Evolutionary conservation across 306 rosid genomes (phyloP).

Genomic region (Aeschynomene evenia): DNA sequence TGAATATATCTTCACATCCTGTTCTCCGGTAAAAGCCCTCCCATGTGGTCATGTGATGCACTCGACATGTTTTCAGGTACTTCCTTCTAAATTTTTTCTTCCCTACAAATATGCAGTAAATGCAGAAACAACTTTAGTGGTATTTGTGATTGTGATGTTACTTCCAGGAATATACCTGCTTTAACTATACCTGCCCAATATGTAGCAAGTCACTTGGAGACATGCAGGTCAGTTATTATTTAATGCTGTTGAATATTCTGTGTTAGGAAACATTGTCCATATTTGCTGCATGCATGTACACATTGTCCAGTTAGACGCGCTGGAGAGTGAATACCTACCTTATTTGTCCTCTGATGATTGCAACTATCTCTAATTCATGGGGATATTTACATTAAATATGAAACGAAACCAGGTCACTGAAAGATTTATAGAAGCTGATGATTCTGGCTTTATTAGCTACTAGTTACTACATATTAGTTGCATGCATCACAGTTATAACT

Average conservation of each 20-base stretch:
- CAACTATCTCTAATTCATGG: neutral
- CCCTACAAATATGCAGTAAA: neutral
- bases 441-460: neutral
- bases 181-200: conserved; percentile 81
- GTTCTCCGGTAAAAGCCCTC: conserved; percentile 76
- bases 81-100: conserved; percentile 16
- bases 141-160: conserved; percentile 38
- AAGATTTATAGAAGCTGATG: conserved; percentile 3
- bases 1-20: conserved; percentile 84
- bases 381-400: neutral
- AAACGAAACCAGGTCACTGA: neutral
- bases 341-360: neutral
- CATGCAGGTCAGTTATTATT: conserved; percentile 79
- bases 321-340: neutral
- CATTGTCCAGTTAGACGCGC: neutral
- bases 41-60: conserved; percentile 96
- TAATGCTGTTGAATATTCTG: conserved; percentile 13
- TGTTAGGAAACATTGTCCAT: conserved; percentile 12
- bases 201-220: conserved; percentile 95
- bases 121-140: conserved; percentile 29
- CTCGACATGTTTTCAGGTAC: conserved; percentile 85
- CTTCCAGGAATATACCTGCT: conserved; percentile 76
- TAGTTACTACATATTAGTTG: conserved; percentile 11
- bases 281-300: conserved; percentile 16
- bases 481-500: conserved; percentile 1